Percentiles rank a stretch among this genome's conserved stretches.
Conservation (phyloP, 805 yeast species). For the Kregervanrija delftensis region DNA sequence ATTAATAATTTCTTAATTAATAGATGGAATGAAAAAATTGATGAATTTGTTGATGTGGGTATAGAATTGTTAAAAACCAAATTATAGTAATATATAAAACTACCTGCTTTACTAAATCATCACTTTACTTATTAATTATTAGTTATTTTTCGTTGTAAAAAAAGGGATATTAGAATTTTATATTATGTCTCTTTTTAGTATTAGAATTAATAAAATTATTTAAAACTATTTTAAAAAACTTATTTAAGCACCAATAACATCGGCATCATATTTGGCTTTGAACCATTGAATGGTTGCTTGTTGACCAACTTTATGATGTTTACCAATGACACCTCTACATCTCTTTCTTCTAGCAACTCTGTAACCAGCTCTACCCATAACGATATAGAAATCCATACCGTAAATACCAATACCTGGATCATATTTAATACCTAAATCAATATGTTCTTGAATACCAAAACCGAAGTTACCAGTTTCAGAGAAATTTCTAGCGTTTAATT, state of each 20-base stretch:
- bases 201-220: too few species aligned
- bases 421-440: slow-evolving; percentile 99
- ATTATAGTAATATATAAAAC: too few species aligned
- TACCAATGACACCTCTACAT: slow-evolving; percentile 81
- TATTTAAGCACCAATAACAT: slow-evolving; percentile 74
- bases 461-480: slow-evolving; percentile 99
- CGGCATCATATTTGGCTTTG: slow-evolving; percentile 99
- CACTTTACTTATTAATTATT: neutral
- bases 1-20: slow-evolving; percentile 37
- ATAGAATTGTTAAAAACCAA: slow-evolving; percentile 15
- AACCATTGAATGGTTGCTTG: slow-evolving; percentile 97
- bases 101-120: neutral
- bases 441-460: slow-evolving; percentile 99
- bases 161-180: too few species aligned
- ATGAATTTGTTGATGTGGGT: slow-evolving; percentile 32
- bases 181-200: too few species aligned
- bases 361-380: slow-evolving; percentile 98
- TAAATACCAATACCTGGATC: slow-evolving; percentile 99
- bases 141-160: neutral
- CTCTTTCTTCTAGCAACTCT: slow-evolving; percentile 99
- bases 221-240: slow-evolving; percentile 14
- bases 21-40: slow-evolving; percentile 46
- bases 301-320: slow-evolving; percentile 84
- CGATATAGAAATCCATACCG: slow-evolving; percentile 99
- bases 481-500: slow-evolving; percentile 90